phyloP scores from a whole-genome alignment of 306 rosid species.

The Geum urbanum region DNA sequence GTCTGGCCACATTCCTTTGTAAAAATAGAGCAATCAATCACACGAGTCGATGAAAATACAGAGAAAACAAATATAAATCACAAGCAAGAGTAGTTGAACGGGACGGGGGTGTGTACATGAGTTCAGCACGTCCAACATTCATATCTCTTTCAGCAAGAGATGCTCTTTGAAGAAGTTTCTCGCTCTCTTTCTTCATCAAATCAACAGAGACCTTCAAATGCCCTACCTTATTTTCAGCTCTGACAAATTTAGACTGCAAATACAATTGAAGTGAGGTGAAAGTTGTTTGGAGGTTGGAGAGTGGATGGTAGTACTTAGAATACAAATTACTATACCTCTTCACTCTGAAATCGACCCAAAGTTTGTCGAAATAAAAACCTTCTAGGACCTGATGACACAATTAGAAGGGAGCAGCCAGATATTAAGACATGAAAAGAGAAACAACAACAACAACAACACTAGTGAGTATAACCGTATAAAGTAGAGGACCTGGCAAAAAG shows the following conservation, averaged over 20 bases:
- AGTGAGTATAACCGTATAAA: too few species aligned
- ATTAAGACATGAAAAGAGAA: too few species aligned
- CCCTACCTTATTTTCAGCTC: slow-evolving; percentile 70
- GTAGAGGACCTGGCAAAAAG: slow-evolving; percentile 52
- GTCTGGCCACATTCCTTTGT: slow-evolving; percentile 64
- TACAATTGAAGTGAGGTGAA: background rate
- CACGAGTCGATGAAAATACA: background rate
- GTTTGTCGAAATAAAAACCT: slow-evolving; percentile 81
- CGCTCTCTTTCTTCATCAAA: slow-evolving; percentile 74
- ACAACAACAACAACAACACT: too few species aligned
- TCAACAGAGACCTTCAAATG: slow-evolving; percentile 71
- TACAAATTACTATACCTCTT: slow-evolving; percentile 53
- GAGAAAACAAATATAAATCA: background rate
- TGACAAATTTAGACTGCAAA: slow-evolving; percentile 61
- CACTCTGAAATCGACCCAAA: slow-evolving; percentile 72
- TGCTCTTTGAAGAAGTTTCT: slow-evolving; percentile 77
- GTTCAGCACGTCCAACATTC: slow-evolving; percentile 66
- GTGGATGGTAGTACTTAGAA: slow-evolving; percentile 4
- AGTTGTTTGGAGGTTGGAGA: background rate
- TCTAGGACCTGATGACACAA: slow-evolving; percentile 65
- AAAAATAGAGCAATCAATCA: slow-evolving; percentile 16
- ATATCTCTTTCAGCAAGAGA: slow-evolving; percentile 78
- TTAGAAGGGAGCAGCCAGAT: background rate
- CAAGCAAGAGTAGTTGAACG: background rate
- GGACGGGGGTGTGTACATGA: slow-evolving; percentile 44